Conservation (phyloP, 1,139 yeast genomes). For the Debaryomycetaceae sp. region DNA sequence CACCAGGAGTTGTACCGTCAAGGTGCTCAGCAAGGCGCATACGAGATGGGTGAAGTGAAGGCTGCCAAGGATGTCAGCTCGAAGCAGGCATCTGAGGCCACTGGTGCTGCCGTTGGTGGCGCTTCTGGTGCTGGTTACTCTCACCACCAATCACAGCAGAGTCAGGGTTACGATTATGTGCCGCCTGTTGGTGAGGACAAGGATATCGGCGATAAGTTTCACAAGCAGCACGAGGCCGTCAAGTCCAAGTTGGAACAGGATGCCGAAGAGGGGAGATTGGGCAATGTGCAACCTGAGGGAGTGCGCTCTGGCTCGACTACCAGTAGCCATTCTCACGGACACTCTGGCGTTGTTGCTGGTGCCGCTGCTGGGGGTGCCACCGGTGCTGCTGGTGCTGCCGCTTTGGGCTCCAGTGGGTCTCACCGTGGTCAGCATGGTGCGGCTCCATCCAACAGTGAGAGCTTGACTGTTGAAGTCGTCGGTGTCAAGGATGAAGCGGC, state of each 20-base stretch:
- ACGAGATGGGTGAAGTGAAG: slow-evolving; percentile 14
- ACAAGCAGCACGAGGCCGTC: slow-evolving; percentile 14
- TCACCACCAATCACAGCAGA: slow-evolving; percentile 1
- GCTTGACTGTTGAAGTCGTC: slow-evolving; percentile 33
- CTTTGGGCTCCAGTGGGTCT: slow-evolving; percentile 3
- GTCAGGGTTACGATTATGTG: not conserved
- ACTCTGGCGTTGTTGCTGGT: slow-evolving; percentile 10
- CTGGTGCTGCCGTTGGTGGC: slow-evolving; percentile 1
- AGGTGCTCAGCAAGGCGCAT: slow-evolving; percentile 14
- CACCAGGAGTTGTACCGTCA: slow-evolving; percentile 12
- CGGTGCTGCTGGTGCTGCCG: slow-evolving; percentile 7
- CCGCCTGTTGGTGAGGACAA: slow-evolving; percentile 3
- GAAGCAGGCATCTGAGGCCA: not conserved
- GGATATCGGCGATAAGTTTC: slow-evolving; percentile 8
- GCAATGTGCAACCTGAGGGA: slow-evolving; percentile 13
- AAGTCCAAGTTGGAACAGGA: slow-evolving; percentile 13
- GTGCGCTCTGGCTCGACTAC: slow-evolving; percentile 1
- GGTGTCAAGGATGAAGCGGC: slow-evolving; percentile 30
- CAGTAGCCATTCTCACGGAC: slow-evolving; percentile 1
- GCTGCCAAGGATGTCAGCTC: slow-evolving; percentile 10
- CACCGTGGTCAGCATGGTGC: slow-evolving; percentile 2
- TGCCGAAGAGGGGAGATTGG: slow-evolving; percentile 15
- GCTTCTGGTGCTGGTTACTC: slow-evolving; percentile 3
- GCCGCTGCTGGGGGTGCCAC: slow-evolving; percentile 8
- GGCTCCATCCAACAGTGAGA: slow-evolving; percentile 10